Conservation (phyloP, 2,329 filamentous ascomycete species). For the Ophiocordyceps sinensis region DNA sequence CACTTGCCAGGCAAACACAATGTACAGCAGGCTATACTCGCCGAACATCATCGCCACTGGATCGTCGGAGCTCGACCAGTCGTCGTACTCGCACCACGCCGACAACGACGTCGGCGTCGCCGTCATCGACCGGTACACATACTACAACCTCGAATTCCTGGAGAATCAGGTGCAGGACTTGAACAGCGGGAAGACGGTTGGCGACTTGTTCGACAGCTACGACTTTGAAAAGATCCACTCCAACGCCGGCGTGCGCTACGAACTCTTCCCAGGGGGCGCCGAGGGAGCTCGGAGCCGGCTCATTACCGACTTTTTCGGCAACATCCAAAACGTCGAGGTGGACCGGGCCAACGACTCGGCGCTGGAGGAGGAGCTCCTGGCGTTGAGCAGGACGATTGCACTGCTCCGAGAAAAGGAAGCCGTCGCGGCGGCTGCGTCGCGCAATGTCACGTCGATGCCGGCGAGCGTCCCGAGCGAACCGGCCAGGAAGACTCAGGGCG, state of each 20-base stretch:
- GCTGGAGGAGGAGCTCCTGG: constrained; percentile 59
- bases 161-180: constrained; percentile 80
- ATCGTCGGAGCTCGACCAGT: constrained; percentile 91
- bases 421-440: constrained; percentile 22
- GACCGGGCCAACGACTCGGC: constrained; percentile 45
- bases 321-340: constrained; percentile 92
- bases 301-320: constrained; percentile 95
- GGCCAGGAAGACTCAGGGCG: constrained; percentile 16
- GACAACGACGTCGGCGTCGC: constrained; percentile 97
- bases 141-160: constrained; percentile 95
- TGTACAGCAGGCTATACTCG: constrained; percentile 97
- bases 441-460: constrained; percentile 12
- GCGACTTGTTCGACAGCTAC: constrained; percentile 92
- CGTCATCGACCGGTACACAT: constrained; percentile 96
- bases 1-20: constrained; percentile 97
- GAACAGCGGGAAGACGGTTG: constrained; percentile 76
- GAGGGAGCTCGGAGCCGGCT: constrained; percentile 61
- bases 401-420: constrained; percentile 34
- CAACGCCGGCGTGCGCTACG: constrained; percentile 81
- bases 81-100: constrained; percentile 92
- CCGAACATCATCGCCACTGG: constrained; percentile 97
- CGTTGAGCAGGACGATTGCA: constrained; percentile 56
- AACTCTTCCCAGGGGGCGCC: constrained; percentile 81
- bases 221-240: constrained; percentile 91
- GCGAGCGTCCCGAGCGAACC: constrained; percentile 13